Percentiles rank a stretch among this genome's conserved stretches.
phyloP scores from a whole-genome alignment of 257 asterid genomes.

The Scutellaria barbata region DNA sequence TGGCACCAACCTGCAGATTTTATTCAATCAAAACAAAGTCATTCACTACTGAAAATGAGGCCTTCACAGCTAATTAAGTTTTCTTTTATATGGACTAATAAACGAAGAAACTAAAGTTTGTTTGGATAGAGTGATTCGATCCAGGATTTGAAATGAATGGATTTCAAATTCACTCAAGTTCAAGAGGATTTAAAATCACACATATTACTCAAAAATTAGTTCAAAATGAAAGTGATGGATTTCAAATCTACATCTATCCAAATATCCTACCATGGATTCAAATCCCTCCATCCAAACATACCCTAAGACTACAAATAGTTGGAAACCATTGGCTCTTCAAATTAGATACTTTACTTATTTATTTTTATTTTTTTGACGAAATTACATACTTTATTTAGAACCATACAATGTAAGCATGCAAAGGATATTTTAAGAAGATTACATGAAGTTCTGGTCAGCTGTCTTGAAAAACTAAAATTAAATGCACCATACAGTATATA shows the following conservation, averaged over 20 bases:
- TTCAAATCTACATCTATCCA: too few relatives aligned
- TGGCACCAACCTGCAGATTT: slow-evolving; percentile 81
- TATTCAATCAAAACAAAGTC: slow-evolving; percentile 33
- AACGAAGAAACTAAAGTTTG: neutral
- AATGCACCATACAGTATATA: neutral
- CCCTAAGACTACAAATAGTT: neutral
- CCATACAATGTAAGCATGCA: slow-evolving; percentile 11
- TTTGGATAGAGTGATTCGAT: too few relatives aligned
- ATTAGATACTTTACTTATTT: neutral
- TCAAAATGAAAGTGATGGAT: too few relatives aligned
- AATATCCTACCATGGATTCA: too few relatives aligned
- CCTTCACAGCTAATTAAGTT: slow-evolving; percentile 8
- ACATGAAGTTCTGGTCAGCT: neutral
- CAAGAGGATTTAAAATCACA: too few relatives aligned
- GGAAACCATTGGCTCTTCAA: slow-evolving; percentile 14
- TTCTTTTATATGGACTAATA: slow-evolving; percentile 1
- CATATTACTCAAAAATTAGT: too few relatives aligned
- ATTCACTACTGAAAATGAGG: slow-evolving; percentile 9
- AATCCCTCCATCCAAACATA: neutral
- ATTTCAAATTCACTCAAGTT: too few relatives aligned
- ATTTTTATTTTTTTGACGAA: too few relatives aligned
- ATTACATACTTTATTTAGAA: neutral
- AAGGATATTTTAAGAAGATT: slow-evolving; percentile 13
- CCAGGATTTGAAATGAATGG: too few relatives aligned
- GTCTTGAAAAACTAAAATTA: neutral